Evolutionary conservation across 2,329 filamentous ascomycete genomes (phyloP), one percentile per base, ranked within the genome.

Genomic region (Acarospora socialis): DNA sequence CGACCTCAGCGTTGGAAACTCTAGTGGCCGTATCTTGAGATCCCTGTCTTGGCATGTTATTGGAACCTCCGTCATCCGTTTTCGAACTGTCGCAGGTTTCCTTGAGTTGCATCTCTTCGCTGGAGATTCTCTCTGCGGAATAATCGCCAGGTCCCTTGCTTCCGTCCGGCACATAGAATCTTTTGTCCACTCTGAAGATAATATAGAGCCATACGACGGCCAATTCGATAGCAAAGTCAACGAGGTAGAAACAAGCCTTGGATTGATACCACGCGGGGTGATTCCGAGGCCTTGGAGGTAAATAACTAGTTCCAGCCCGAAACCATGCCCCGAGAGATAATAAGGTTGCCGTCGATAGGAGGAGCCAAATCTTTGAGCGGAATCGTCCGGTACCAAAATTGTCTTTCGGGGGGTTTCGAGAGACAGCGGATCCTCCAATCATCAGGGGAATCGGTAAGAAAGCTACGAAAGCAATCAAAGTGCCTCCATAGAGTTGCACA

Each of bases 191-290:
- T 19, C 83, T 68, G 13, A 66, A 54, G 10, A 78, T 47, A 0
- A 75, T 65, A 54, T 81, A 87, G 6, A 75, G 56, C 32, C 65
- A 67, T 3, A 87, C 65, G 21, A 83, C 72, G 15, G 78, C 48
- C 23, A 86, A 58, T 54, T 92, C 84, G 21, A 86, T 62, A 10
- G 59, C 60, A 48, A 81, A 92, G 56, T 81, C 80, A 60, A 90
- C 81, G 48, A 73, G 56, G 58, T 90, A 92, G 60, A 83, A 92
- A 45, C 69, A 72, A 2, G 73, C 68, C 50, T 77, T 80, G 46
- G 60, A 60, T 45, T 82, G 68, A 50, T 76, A 87, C 67, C 75
- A 80, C 4, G 74, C 75, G 2, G 79, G 73, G 35, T 70, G 24
- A 7, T 26, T 58, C 34, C 47, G 44, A 3, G 62, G 70, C 17